Percentiles rank a stretch among this genome's conserved stretches.
These are phyloP conservation scores for Byssochlamys sp. DNA, from an alignment of 2,329 filamentous ascomycete species.

Conservation along the genomic window DNA sequence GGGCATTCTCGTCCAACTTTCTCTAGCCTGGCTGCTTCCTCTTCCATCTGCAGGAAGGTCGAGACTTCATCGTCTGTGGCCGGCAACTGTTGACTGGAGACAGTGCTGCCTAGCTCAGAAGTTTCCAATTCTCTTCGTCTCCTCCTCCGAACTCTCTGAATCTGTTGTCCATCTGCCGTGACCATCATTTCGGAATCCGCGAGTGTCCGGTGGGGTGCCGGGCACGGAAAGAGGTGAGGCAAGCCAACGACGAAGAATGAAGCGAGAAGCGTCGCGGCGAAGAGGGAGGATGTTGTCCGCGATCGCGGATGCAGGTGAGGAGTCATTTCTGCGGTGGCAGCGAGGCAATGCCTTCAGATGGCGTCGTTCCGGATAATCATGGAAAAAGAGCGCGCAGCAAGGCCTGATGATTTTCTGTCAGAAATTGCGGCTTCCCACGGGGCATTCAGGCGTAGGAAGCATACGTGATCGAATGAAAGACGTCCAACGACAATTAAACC, in stretches of 20 bases:
- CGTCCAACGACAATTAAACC: not conserved
- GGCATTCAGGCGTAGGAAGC: not conserved
- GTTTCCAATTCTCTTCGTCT: conserved; percentile 24
- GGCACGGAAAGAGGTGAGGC: conserved; percentile 84
- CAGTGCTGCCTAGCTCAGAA: conserved; percentile 7
- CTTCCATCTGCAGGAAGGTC: conserved; percentile 34
- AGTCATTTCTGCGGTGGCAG: conserved; percentile 50
- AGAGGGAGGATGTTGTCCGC: conserved; percentile 83
- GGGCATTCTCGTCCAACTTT: conserved; percentile 66
- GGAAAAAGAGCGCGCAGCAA: not conserved
- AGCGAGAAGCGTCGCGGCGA: conserved; percentile 80
- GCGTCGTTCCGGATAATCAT: not conserved
- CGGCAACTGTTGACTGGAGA: conserved; percentile 9
- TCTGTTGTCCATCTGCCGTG: conserved; percentile 35
- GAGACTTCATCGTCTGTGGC: conserved; percentile 34
- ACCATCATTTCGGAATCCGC: conserved; percentile 54
- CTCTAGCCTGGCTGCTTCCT: conserved; percentile 29
- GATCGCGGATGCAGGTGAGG: conserved; percentile 85
- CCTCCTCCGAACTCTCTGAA: conserved; percentile 26
- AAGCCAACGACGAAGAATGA: conserved; percentile 87
- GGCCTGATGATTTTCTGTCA: not conserved
- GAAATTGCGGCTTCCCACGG: not conserved
- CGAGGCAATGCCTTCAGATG: conserved; percentile 1
- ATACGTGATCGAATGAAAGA: not conserved
- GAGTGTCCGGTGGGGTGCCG: conserved; percentile 64